Conservation (phyloP, 176 grass and related monocot species). For the Bromus sterilis region DNA sequence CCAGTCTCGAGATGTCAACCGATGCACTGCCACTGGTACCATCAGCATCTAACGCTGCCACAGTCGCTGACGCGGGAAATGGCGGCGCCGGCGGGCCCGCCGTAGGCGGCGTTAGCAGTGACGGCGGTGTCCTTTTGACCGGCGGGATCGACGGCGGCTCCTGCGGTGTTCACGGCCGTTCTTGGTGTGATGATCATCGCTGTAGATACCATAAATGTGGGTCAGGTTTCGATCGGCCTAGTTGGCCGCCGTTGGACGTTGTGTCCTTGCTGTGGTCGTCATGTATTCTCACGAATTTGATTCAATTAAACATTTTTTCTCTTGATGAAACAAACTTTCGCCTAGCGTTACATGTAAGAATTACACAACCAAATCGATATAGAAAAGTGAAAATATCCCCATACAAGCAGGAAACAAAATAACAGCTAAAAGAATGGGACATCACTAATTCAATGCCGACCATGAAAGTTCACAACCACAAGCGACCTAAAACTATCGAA, state of each 20-base stretch:
- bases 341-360: too few species aligned
- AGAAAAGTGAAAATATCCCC: too few species aligned
- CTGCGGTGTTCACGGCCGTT: neutral
- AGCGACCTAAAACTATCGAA: too few species aligned
- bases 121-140: neutral
- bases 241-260: slow-evolving; percentile 26
- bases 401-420: too few species aligned
- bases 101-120: neutral
- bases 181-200: neutral
- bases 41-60: neutral
- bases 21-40: neutral
- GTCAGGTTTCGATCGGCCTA: neutral
- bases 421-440: too few species aligned
- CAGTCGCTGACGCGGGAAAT: slow-evolving; percentile 1
- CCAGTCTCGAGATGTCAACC: slow-evolving; percentile 4
- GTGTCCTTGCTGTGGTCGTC: neutral
- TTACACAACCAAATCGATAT: too few species aligned
- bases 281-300: slow-evolving; percentile 1
- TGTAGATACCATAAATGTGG: neutral
- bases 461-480: too few species aligned
- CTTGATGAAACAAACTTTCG: too few species aligned
- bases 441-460: too few species aligned
- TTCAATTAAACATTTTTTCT: slow-evolving; percentile 20
- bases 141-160: neutral
- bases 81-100: neutral